These are phyloP conservation scores for Purpureocillium lavendulum DNA, from an alignment of 2,329 filamentous ascomycete genomes.

Conservation along the genomic window DNA sequence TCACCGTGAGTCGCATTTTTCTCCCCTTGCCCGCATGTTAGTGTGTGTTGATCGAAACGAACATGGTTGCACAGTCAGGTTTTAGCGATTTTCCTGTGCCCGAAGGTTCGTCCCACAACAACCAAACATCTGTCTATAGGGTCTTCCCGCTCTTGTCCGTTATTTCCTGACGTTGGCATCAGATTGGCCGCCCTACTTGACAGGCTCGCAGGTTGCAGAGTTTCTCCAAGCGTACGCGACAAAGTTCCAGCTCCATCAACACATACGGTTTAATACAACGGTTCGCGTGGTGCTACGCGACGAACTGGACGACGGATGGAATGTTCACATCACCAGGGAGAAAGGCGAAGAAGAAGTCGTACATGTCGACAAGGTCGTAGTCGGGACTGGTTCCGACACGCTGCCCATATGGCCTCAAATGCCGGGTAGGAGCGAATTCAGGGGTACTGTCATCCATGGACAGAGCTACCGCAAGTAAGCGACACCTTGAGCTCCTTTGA, in stretches of 20 bases:
- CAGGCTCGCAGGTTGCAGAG: slow-evolving; percentile 14
- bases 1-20: not conserved
- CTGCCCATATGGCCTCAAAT: slow-evolving; percentile 26
- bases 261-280: slow-evolving; percentile 16
- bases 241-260: slow-evolving; percentile 19
- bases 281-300: slow-evolving; percentile 12
- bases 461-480: not conserved
- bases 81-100: slow-evolving; percentile 27
- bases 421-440: slow-evolving; percentile 21
- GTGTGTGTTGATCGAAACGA: not conserved
- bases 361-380: slow-evolving; percentile 27
- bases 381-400: slow-evolving; percentile 25
- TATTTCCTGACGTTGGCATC: no score
- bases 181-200: slow-evolving; percentile 13
- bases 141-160: not conserved
- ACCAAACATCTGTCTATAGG: not conserved
- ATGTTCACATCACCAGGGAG: not conserved
- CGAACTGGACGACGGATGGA: not conserved
- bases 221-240: slow-evolving; percentile 24
- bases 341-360: slow-evolving; percentile 1
- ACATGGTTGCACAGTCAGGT: slow-evolving; percentile 13
- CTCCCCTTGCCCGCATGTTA: not conserved
- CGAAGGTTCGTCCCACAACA: slow-evolving; percentile 8
- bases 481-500: not conserved
- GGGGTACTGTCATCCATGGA: slow-evolving; percentile 13